Base-by-base conservation (phyloP, 345 rosid genomes). In the Hibiscus syriacus region DNA sequence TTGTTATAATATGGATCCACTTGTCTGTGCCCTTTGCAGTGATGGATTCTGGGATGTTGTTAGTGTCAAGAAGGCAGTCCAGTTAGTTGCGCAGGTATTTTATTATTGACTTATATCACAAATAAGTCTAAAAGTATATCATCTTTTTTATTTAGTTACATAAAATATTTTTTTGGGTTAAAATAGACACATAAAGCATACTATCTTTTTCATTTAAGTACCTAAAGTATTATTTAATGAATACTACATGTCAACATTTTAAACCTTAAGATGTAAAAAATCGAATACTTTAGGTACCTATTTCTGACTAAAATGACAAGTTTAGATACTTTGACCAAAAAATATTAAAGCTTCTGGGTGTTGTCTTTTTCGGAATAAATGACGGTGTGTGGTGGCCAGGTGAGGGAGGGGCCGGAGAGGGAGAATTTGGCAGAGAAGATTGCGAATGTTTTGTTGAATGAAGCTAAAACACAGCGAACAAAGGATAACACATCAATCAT, bases 1-100 rank as follows among this genome's bases (percentile, higher is more conserved):
- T 23, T 27, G 6, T 55, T 4, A 9, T 68, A 65, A 57, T 52
- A 8, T 48, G 36, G 25, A 45, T 64, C 54, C 60, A 25, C 16
- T 48, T 56, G 5, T 64, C 16, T 5, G 17, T 26, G 25, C 43
- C 54, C 60, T 66, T 48, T 79, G 79, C 85, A 92, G 99, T 70
- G 98, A 92, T 68, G 97, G 99, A 36, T 80, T 95, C 61, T 92
- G 99, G 99, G 99, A 92, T 64, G 98, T 90, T 53, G 77, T 95
- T 46, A 80, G 90, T 67, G 34, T 73, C 26, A 88, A 81, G 79
- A 95, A 88, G 79, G 89, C 99, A 63, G 63, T 75, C 75, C 94
- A 92, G 81, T 80, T 95, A 34, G 85, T 79, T 38, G 66, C 66
- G 38, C 86, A 92, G 96, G 99, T 90, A 80, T 29, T 46, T n/a